These are phyloP conservation scores for Pleurotus pulmonarius DNA, from an alignment of 768 basidiomycete genomes.

Conservation along the genomic window DNA sequence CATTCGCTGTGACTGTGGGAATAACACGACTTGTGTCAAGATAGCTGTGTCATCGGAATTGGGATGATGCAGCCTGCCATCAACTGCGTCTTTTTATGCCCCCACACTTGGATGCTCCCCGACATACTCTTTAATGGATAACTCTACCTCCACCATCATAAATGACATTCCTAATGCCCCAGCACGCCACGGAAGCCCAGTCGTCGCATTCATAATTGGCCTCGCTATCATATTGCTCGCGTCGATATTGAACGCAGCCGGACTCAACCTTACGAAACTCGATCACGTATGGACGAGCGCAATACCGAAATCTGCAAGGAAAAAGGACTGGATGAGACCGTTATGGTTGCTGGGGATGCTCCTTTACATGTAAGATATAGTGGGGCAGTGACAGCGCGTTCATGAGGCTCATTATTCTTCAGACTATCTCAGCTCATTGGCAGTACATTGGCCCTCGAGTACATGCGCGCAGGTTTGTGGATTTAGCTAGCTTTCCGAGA, in stretches of 20 bases:
- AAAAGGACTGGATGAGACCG: conserved; percentile 77
- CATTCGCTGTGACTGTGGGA: neutral
- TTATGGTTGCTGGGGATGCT: conserved; percentile 91
- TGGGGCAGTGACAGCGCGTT: neutral
- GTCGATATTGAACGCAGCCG: conserved; percentile 85
- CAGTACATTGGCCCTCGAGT: conserved; percentile 81
- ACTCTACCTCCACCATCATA: conserved; percentile 13
- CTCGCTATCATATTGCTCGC: conserved; percentile 81
- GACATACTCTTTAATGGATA: neutral
- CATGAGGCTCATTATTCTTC: neutral
- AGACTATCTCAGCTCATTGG: conserved; percentile 85
- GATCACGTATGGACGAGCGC: conserved; percentile 80
- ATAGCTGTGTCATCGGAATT: neutral
- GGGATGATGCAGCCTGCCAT: neutral
- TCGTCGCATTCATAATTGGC: conserved; percentile 78
- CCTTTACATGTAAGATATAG: conserved; percentile 75
- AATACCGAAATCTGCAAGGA: conserved; percentile 73
- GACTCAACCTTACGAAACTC: conserved; percentile 92
- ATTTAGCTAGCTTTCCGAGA: neutral
- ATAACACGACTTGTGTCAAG: neutral
- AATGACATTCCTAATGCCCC: conserved; percentile 13
- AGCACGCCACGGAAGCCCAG: conserved; percentile 47
- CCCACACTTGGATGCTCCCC: neutral
- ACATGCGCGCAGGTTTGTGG: conserved; percentile 75
- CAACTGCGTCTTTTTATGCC: neutral